Conservation (phyloP, 345 rosid species). For the Moringa oleifera region DNA sequence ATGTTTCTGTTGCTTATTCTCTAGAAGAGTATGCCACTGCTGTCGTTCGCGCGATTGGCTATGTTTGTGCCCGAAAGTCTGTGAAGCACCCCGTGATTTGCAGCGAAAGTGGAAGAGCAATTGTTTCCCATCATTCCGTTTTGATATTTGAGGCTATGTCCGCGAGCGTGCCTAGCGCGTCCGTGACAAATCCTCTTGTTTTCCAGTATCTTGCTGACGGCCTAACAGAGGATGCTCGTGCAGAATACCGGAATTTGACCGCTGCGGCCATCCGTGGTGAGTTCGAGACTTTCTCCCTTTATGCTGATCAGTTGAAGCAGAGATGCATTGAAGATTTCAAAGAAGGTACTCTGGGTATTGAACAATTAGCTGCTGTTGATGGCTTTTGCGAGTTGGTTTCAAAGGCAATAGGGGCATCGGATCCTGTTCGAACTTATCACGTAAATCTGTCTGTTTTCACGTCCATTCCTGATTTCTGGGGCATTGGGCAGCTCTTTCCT, state of each 20-base stretch:
- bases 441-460: constrained; percentile 87
- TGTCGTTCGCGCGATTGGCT: constrained; percentile 59
- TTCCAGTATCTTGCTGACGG: constrained; percentile 56
- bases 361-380: constrained; percentile 82
- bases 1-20: constrained; percentile 77
- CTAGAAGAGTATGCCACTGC: constrained; percentile 81
- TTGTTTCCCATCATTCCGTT: constrained; percentile 87
- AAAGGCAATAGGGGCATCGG: constrained; percentile 46
- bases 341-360: constrained; percentile 71
- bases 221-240: constrained; percentile 58
- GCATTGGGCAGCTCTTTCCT: constrained; percentile 87
- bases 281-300: constrained; percentile 54
- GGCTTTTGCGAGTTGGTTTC: constrained; percentile 67
- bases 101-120: constrained; percentile 91
- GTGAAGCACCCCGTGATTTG: constrained; percentile 77
- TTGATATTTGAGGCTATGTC: constrained; percentile 80
- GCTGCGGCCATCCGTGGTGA: constrained; percentile 63
- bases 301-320: constrained; percentile 79
- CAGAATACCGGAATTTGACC: constrained; percentile 43
- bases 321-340: constrained; percentile 74
- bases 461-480: constrained; percentile 98
- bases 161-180: constrained; percentile 17
- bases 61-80: constrained; percentile 63
- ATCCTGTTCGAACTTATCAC: constrained; percentile 60
- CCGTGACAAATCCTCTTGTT: constrained; percentile 26